A percentile compares a stretch with the other conserved stretches of the same genome.
Conservation (phyloP, 2,329 filamentous ascomycete species). For the Escovopsis sp. region DNA sequence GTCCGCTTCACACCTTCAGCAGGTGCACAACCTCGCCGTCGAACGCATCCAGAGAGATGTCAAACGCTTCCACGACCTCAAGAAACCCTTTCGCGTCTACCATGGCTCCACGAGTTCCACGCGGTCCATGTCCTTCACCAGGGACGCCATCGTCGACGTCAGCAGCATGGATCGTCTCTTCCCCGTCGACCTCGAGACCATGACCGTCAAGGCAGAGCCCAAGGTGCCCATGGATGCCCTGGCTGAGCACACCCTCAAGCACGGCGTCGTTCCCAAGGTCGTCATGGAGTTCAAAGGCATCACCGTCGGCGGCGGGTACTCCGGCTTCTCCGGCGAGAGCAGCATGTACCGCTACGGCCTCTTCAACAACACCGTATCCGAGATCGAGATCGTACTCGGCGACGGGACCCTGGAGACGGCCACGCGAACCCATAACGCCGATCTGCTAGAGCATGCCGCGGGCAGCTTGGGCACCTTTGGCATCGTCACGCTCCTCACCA, state of each 20-base stretch:
- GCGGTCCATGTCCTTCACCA: slow-evolving; percentile 25
- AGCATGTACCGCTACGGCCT: slow-evolving; percentile 42
- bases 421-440: slow-evolving; percentile 28
- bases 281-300: slow-evolving; percentile 47
- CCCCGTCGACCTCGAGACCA: slow-evolving; percentile 29
- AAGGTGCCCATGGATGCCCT: slow-evolving; percentile 45
- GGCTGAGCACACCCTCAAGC: slow-evolving; percentile 33
- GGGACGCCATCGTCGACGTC: slow-evolving; percentile 35
- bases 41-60: slow-evolving; percentile 14
- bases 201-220: slow-evolving; percentile 39
- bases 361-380: slow-evolving; percentile 37
- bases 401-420: slow-evolving; percentile 34
- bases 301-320: slow-evolving; percentile 42
- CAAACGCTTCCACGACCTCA: slow-evolving; percentile 15
- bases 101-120: slow-evolving; percentile 50
- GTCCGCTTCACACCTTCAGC: slow-evolving; percentile 10
- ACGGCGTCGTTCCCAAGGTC: slow-evolving; percentile 38
- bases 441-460: slow-evolving; percentile 38
- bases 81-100: slow-evolving; percentile 40
- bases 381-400: slow-evolving; percentile 39
- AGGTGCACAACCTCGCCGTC: slow-evolving; percentile 15
- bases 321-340: slow-evolving; percentile 41
- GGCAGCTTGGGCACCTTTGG: slow-evolving; percentile 40
- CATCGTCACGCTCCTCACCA: slow-evolving; percentile 39
- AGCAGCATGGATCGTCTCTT: slow-evolving; percentile 38